Evolutionary conservation across 148 eudicot genomes (phyloP).

Genomic region (Pouteria glomerata): DNA sequence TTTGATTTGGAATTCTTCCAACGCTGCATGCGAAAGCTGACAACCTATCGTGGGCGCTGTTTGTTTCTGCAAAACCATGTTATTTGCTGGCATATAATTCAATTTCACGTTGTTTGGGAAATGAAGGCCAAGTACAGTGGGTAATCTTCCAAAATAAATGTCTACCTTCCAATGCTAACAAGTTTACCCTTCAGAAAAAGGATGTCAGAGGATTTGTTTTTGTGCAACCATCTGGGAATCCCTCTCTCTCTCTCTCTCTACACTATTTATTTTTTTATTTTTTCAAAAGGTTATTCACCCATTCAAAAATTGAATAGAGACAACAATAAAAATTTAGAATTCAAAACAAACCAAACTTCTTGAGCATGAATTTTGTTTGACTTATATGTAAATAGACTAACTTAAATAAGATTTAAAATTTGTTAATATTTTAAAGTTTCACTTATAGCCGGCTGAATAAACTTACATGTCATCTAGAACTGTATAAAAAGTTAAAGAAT

Average conservation of each 20-base stretch:
- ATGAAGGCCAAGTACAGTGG: background rate
- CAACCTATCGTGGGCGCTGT: background rate
- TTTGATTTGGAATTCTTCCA: background rate
- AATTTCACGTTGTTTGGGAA: slow-evolving; percentile 1
- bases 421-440: no score
- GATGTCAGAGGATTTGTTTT: background rate
- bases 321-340: no score
- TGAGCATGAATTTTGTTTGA: no score
- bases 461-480: no score
- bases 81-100: background rate
- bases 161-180: background rate
- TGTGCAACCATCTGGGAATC: background rate
- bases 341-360: no score
- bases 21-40: background rate
- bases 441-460: no score
- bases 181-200: background rate
- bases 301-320: no score
- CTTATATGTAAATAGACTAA: no score
- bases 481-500: no score
- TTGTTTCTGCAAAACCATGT: background rate
- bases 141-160: background rate
- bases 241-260: background rate
- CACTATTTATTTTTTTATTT: no score
- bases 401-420: no score
- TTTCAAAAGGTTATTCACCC: no score